Base-by-base conservation (phyloP, 2,329 filamentous ascomycete genomes). In the Hansfordia pulvinata region DNA sequence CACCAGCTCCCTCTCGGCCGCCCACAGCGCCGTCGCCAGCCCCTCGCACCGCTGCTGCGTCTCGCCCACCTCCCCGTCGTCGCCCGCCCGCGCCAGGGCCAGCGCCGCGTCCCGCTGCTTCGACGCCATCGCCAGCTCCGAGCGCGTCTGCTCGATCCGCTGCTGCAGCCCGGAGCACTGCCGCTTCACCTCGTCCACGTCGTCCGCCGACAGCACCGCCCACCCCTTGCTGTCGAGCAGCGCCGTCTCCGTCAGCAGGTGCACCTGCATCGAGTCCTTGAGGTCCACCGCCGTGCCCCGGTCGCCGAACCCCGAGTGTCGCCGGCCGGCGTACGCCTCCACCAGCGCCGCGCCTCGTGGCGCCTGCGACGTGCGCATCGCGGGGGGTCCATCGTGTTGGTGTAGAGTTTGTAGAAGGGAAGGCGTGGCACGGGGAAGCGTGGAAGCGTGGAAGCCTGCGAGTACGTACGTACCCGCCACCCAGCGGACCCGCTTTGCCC, bases 91-190 rank as follows among this genome's bases (percentile, higher is more conserved):
- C n/a, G n/a, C n/a, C 53, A 98, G 76, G 20, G 85, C 93, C 36
- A 78, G 70, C 8, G 90, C 84, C 1, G 90, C 90, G 63, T 96
- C 88, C 41, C 85, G 80, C 42, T 94, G 84, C 58, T 96, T 98
- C 29, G 76, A 80, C 51, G 98, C 90, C 23, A 96, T 74, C 17
- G 76, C 75, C 19, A 98, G 64, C 52, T 88, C 93, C 33, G 83
- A 71, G 38, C 77, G 74, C 12, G 83, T 76, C 19, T 82, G 76
- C 35, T 88, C 81, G 38, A 93, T 76, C n/a, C 83, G 77, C 44
- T 76, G 70, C 15, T 68, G 64, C 26, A 96, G 54, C 19, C 72
- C 61, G 31, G 73, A 69, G 35, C 76, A 70, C 58, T 93, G 83
- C 50, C 85, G 93, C 63, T 96, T 98, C 42, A 96, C 56, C 24